Base-by-base conservation (phyloP, 202 grass and related monocot species). In the Miscanthus sacchariflorus region DNA sequence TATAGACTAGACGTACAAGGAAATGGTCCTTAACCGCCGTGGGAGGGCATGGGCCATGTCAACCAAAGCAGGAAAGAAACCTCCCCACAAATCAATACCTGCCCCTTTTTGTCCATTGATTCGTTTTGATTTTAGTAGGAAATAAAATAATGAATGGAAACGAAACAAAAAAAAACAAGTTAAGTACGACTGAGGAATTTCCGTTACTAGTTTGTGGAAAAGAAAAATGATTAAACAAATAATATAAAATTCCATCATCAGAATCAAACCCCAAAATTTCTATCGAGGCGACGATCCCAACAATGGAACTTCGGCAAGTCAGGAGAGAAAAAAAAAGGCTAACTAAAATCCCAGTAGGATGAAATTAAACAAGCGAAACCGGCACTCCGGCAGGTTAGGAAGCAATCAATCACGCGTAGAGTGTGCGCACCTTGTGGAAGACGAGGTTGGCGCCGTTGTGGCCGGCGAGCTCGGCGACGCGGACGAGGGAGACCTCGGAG, bases 401-500 rank as follows among this genome's bases (percentile, higher is more conserved):
- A 9, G 1, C 8, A 36, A 52, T 52, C 7, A 27, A 46, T 45
- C 7, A 66, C 17, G 7, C 7, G 39, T 15, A 63, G 56, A 17
- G 56, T 3, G 56, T 0, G 59, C 59, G 21, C 59, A 95, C 95
- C 93, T 93, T 90, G 79, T 90, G 97, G 79, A 99, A 99, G 27
- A 82, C 72, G 33, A 99, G 97, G 84, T 94, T 96, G 24, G 74
- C 33, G 30, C 85, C 83, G 75, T 85, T 77, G 76, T 93, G 89
- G 10, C 39, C 91, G 23, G 96, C 91, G 76, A 99, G 92, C 21
- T 96, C 61, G 0, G 74, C 66, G 56, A 96, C 97, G 74, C 97
- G 94, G 74, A 67, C 6, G 76, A 99, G 54, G 11, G 97, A 74
- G 17, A 52, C 36, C 66, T 95, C 81, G 33, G 94, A 99, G 21